Evolutionary conservation across 306 rosid species (phyloP).

Genomic region (Sophora flavescens): DNA sequence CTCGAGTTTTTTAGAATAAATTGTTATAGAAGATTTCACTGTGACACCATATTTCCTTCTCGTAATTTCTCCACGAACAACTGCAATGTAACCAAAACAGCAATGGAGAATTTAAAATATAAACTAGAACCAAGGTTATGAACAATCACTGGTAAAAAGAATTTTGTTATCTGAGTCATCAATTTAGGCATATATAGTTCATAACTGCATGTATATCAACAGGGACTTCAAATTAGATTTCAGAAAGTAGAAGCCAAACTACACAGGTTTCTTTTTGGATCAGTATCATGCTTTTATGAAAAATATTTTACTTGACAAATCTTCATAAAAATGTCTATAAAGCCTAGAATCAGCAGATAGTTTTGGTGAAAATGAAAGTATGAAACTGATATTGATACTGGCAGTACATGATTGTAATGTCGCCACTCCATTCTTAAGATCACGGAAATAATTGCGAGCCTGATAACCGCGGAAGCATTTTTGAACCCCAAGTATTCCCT

Average conservation of each 20-base stretch:
- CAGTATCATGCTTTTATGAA: slow-evolving; percentile 27
- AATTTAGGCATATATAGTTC: slow-evolving; percentile 24
- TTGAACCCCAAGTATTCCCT: slow-evolving; percentile 70
- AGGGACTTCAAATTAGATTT: slow-evolving; percentile 34
- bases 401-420: slow-evolving; percentile 74
- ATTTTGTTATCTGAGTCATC: slow-evolving; percentile 31
- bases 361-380: slow-evolving; percentile 40
- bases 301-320: slow-evolving; percentile 26
- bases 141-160: slow-evolving; percentile 22
- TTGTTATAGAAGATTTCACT: slow-evolving; percentile 49
- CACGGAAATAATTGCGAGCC: slow-evolving; percentile 63
- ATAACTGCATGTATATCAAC: neutral
- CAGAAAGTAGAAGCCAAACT: slow-evolving; percentile 17
- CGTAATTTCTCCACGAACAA: slow-evolving; percentile 70
- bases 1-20: slow-evolving; percentile 57
- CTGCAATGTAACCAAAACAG: slow-evolving; percentile 58
- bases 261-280: slow-evolving; percentile 9
- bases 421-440: slow-evolving; percentile 61
- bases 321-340: slow-evolving; percentile 23
- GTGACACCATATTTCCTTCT: slow-evolving; percentile 55
- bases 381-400: slow-evolving; percentile 40
- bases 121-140: slow-evolving; percentile 24
- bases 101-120: neutral
- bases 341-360: slow-evolving; percentile 25
- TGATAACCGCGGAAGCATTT: slow-evolving; percentile 79